Percentiles rank a stretch among this genome's conserved stretches.
These are phyloP conservation scores for Abrus pulchellus DNA, from an alignment of 306 rosid species.

Conservation along the genomic window DNA sequence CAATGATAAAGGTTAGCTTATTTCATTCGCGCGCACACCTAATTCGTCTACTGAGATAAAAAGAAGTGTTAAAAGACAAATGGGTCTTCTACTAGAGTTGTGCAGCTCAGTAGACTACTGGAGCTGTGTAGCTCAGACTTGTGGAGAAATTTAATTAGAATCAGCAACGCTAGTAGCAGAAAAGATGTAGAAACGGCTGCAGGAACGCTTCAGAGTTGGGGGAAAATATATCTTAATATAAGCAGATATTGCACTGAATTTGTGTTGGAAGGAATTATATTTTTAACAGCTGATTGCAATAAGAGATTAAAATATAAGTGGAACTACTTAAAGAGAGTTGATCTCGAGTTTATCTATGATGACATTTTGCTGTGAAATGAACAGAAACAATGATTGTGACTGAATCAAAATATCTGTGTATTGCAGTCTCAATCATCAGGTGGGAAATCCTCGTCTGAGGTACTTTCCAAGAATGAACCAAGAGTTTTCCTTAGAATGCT, in stretches of 20 bases:
- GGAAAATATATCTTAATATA: conserved; percentile 5
- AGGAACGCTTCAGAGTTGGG: conserved; percentile 15
- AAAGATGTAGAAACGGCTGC: conserved; percentile 12
- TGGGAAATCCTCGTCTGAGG: conserved; percentile 86
- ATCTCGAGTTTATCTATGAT: conserved; percentile 16
- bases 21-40: background rate
- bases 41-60: background rate
- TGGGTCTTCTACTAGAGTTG: background rate
- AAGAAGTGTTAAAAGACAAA: conserved; percentile 1
- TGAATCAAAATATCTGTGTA: conserved; percentile 16
- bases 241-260: conserved; percentile 18
- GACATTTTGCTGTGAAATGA: conserved; percentile 37
- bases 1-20: background rate
- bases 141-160: conserved; percentile 12
- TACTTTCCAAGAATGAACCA: conserved; percentile 80
- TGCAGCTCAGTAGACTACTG: background rate
- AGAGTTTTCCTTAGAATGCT: conserved; percentile 87
- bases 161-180: background rate
- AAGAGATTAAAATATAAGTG: conserved; percentile 9
- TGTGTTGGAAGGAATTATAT: conserved; percentile 20
- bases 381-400: conserved; percentile 14
- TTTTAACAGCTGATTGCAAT: conserved; percentile 25
- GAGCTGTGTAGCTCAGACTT: background rate
- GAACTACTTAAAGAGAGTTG: conserved; percentile 14
- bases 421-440: conserved; percentile 72